phyloP scores from a whole-genome alignment of 805 yeast species.

The Komagataella mondaviorum region DNA sequence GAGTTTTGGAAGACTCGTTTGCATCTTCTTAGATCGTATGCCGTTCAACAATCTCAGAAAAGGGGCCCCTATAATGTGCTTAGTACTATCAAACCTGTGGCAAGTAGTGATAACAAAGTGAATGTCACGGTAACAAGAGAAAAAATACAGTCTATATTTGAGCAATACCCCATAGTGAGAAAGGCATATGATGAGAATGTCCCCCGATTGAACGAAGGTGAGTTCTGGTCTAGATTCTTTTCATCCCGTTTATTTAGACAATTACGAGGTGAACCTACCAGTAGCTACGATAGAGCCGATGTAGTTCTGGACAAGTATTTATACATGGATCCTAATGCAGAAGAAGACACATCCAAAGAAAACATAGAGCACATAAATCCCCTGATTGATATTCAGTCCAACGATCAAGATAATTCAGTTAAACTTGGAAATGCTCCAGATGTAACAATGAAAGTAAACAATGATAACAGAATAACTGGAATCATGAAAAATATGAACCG shows the following conservation, averaged over 20 bases:
- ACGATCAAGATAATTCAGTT: conserved; percentile 68
- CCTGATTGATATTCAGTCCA: conserved; percentile 69
- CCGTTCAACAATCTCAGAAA: conserved; percentile 72
- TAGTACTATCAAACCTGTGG: conserved; percentile 88
- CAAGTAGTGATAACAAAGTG: conserved; percentile 84
- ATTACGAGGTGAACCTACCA: conserved; percentile 77
- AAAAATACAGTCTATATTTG: conserved; percentile 78
- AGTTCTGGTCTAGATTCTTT: conserved; percentile 94
- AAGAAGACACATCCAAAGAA: conserved; percentile 24
- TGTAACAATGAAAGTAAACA: conserved; percentile 66
- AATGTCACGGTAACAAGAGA: conserved; percentile 88
- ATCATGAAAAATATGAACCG: conserved; percentile 83
- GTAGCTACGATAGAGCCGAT: conserved; percentile 70
- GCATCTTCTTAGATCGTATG: conserved; percentile 71
- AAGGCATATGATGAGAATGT: conserved; percentile 85
- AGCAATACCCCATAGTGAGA: conserved; percentile 84
- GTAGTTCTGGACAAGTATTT: conserved; percentile 74
- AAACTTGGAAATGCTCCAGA: conserved; percentile 75
- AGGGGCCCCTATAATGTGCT: conserved; percentile 90
- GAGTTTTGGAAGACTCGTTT: conserved; percentile 84
- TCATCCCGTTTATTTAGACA: conserved; percentile 79
- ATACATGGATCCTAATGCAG: conserved; percentile 47
- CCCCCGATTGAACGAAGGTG: conserved; percentile 80
- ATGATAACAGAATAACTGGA: conserved; percentile 55
- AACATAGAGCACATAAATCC: conserved; percentile 37